phyloP scores from a whole-genome alignment of 805 yeast genomes.

The Lipomyces yamadae region DNA sequence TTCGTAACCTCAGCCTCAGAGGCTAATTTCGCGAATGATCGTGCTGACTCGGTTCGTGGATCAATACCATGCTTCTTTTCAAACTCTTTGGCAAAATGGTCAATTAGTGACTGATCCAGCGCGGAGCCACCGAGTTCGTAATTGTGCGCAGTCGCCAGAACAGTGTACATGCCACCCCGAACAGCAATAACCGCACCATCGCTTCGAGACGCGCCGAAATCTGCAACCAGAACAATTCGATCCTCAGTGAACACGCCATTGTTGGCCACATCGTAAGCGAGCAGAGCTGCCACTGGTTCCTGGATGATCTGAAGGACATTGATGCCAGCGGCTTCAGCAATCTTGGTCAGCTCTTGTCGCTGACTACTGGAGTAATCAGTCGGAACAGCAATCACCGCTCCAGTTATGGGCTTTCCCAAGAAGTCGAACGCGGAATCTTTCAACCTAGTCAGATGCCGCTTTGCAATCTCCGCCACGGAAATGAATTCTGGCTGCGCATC shows the following conservation, averaged over 20 bases:
- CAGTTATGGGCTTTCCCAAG: conserved; percentile 78
- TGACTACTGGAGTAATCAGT: conserved; percentile 81
- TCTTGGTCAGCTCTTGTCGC: conserved; percentile 62
- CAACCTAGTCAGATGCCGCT: conserved; percentile 81
- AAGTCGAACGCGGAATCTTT: conserved; percentile 91
- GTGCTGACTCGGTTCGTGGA: conserved; percentile 71
- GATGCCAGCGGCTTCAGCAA: conserved; percentile 74
- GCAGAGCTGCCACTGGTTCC: conserved; percentile 90
- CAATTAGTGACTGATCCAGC: conserved; percentile 78
- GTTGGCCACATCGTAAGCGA: conserved; percentile 65
- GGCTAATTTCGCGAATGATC: conserved; percentile 86
- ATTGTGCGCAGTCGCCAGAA: conserved; percentile 84
- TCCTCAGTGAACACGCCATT: conserved; percentile 51
- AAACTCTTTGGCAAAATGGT: conserved; percentile 89
- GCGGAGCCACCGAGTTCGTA: conserved; percentile 83
- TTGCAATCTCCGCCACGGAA: conserved; percentile 75
- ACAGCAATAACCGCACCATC: conserved; percentile 93
- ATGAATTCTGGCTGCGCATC: conserved; percentile 59
- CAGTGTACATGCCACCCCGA: conserved; percentile 91
- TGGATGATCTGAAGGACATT: conserved; percentile 83
- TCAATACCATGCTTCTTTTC: conserved; percentile 82
- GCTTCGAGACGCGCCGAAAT: conserved; percentile 93
- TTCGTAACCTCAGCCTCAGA: conserved; percentile 82
- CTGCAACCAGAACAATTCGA: conserved; percentile 87
- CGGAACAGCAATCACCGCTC: conserved; percentile 88